phyloP scores from a whole-genome alignment of 2,329 filamentous ascomycete species.

The Aspergillus alliaceus region DNA sequence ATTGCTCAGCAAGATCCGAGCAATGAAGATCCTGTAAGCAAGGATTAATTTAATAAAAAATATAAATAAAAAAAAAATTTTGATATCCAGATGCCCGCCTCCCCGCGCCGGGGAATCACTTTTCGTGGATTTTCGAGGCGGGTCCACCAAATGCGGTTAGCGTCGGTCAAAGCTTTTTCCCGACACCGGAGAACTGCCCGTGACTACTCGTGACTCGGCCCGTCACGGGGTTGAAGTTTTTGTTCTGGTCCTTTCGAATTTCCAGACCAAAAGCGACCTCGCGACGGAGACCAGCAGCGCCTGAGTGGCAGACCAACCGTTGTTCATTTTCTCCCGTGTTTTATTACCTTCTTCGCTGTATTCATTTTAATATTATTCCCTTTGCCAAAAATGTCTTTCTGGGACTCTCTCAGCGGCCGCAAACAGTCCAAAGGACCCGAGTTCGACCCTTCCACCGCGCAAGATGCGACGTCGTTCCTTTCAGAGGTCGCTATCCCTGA shows the following conservation, averaged over 20 bases:
- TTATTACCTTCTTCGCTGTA: constrained; percentile 24
- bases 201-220: constrained; percentile 5
- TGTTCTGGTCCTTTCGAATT: constrained; percentile 28
- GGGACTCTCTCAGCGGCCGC: constrained; percentile 63
- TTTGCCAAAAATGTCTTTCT: constrained; percentile 54
- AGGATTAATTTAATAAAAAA: constrained; percentile 2
- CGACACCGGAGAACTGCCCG: constrained; percentile 3
- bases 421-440: constrained; percentile 57
- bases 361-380: constrained; percentile 20
- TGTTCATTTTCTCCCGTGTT: constrained; percentile 11
- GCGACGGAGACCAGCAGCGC: constrained; percentile 1
- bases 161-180: constrained; percentile 26
- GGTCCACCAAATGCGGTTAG: constrained; percentile 25
- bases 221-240: constrained; percentile 44
- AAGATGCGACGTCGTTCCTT: constrained; percentile 86
- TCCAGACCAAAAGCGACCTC: constrained; percentile 4
- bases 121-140: constrained; percentile 31
- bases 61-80: no score
- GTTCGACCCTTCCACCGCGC: constrained; percentile 71
- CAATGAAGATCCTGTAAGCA: constrained; percentile 1
- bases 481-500: constrained; percentile 75
- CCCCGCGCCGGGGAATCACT: constrained; percentile 28
- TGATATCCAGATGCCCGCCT: constrained; percentile 17
- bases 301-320: neutral
- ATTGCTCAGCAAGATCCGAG: constrained; percentile 22